phyloP scores from a whole-genome alignment of 2,329 filamentous ascomycete species.

The Lizonia empirigonia region DNA sequence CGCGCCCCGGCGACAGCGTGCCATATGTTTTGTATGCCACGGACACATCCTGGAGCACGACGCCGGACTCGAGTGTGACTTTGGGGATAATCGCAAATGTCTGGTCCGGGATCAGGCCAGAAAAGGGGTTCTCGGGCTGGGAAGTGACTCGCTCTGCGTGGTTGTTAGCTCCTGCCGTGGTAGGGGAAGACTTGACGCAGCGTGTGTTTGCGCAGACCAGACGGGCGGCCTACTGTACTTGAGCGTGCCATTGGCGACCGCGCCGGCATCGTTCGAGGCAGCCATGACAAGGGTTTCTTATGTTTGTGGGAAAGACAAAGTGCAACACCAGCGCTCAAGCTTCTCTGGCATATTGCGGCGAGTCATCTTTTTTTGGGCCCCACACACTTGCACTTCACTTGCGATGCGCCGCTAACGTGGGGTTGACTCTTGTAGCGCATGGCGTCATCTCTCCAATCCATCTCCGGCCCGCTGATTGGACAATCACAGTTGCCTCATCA shows the following conservation, averaged over 20 bases:
- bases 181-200: background rate
- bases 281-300: constrained; percentile 24
- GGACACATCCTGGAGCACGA: constrained; percentile 75
- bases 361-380: constrained; percentile 30
- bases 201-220: background rate
- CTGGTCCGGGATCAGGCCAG: constrained; percentile 84
- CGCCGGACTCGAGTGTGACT: constrained; percentile 92
- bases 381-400: constrained; percentile 25
- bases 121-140: constrained; percentile 92
- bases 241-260: constrained; percentile 28
- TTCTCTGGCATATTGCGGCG: constrained; percentile 30
- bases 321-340: constrained; percentile 15
- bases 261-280: constrained; percentile 12
- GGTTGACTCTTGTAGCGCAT: constrained; percentile 34
- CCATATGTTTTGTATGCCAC: constrained; percentile 69
- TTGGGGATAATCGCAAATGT: constrained; percentile 83
- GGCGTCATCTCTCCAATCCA: constrained; percentile 27
- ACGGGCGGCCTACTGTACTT: constrained; percentile 30
- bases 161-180: constrained; percentile 20
- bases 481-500: background rate
- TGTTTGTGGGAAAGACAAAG: constrained; percentile 10
- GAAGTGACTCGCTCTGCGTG: constrained; percentile 47
- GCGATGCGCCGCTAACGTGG: constrained; percentile 32
- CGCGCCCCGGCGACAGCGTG: constrained; percentile 58
- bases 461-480: constrained; percentile 5